phyloP scores from a whole-genome alignment of 257 asterid genomes.

The Petunia axillaris region DNA sequence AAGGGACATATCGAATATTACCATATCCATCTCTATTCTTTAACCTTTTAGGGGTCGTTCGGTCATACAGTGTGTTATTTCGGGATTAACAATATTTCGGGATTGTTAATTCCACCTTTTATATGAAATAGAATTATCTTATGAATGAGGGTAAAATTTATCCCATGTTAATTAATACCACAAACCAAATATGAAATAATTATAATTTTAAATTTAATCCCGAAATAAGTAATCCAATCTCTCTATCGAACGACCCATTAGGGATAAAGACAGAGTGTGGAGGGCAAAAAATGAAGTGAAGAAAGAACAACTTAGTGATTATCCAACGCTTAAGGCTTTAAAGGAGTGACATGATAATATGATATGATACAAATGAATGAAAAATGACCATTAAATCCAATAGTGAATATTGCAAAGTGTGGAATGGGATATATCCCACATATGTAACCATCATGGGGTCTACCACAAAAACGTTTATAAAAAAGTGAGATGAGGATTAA shows the following conservation, averaged over 20 bases:
- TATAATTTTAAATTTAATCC: no score
- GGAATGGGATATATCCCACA: background rate
- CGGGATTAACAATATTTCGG: no score
- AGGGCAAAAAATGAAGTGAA: conserved; percentile 30
- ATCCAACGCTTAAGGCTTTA: conserved; percentile 7
- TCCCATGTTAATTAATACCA: no score
- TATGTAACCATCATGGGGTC: conserved; percentile 4
- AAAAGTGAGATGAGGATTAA: background rate
- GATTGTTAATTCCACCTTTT: no score
- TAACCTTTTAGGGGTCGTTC: conserved; percentile 4
- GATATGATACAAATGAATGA: background rate
- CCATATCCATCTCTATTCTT: background rate
- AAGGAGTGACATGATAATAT: background rate
- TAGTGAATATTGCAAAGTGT: conserved; percentile 10
- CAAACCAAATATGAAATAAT: no score
- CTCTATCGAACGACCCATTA: background rate
- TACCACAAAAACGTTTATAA: conserved; percentile 10
- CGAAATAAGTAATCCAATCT: no score
- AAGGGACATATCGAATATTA: conserved; percentile 17
- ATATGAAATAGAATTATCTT: no score
- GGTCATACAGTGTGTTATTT: no score
- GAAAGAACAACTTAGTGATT: conserved; percentile 24
- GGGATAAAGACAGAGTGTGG: conserved; percentile 33
- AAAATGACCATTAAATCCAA: background rate
- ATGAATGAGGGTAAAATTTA: no score